Conservation (phyloP, 306 rosid genomes). For the Senna tora region DNA sequence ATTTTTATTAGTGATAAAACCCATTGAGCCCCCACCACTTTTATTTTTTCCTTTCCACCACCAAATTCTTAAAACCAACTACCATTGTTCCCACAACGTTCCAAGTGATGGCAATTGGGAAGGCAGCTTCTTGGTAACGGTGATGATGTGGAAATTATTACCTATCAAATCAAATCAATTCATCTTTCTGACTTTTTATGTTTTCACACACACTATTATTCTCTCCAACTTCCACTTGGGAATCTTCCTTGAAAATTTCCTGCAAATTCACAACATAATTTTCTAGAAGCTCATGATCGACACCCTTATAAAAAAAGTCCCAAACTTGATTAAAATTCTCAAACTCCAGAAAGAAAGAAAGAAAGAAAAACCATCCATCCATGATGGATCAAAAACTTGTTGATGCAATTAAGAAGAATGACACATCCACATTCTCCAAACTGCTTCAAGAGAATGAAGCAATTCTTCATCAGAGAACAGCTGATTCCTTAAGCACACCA, state of each 20-base stretch:
- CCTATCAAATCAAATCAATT: not conserved
- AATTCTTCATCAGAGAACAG: conserved; percentile 54
- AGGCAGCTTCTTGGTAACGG: conserved; percentile 28
- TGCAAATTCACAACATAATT: not conserved
- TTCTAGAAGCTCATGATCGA: no score
- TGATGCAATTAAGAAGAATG: conserved; percentile 50
- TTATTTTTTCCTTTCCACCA: no score
- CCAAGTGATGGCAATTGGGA: not conserved
- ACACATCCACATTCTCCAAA: conserved; percentile 40
- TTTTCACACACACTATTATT: not conserved
- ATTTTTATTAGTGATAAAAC: no score
- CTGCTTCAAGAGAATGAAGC: conserved; percentile 48
- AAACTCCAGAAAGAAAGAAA: not conserved
- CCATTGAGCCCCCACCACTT: no score
- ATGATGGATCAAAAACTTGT: conserved; percentile 57
- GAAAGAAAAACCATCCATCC: no score
- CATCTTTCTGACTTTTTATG: not conserved
- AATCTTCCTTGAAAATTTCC: conserved; percentile 40
- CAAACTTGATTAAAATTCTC: not conserved
- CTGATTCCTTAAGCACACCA: conserved; percentile 50
- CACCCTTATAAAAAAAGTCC: conserved; percentile 3
- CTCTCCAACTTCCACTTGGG: not conserved
- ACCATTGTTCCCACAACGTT: not conserved
- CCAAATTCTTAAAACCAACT: no score
- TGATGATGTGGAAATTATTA: not conserved